These are phyloP conservation scores for Vitis amurensis DNA, from an alignment of 164 flowering plant species.

Conservation along the genomic window DNA sequence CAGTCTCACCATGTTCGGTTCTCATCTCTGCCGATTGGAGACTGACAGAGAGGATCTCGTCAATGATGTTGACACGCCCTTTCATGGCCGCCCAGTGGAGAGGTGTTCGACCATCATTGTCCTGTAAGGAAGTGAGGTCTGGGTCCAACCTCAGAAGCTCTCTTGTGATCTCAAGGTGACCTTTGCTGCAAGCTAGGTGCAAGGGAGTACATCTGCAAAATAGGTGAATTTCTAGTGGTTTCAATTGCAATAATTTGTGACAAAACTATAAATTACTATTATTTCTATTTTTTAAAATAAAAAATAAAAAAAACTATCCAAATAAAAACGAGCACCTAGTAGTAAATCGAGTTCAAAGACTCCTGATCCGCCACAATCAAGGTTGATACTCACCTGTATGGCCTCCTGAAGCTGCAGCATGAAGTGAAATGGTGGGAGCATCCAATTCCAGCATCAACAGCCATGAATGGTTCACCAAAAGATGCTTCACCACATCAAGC, in stretches of 20 bases:
- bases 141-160: constrained; percentile 44
- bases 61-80: constrained; percentile 43
- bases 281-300: no score
- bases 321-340: no score
- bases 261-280: no score
- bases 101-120: constrained; percentile 49
- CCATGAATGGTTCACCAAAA: constrained; percentile 24
- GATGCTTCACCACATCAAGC: constrained; percentile 32
- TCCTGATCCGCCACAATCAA: background rate
- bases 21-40: constrained; percentile 31
- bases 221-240: no score
- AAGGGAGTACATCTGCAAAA: constrained; percentile 28
- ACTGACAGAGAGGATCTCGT: no score
- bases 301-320: no score
- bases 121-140: constrained; percentile 40
- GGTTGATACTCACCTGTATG: constrained; percentile 34
- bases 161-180: constrained; percentile 49
- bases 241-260: no score
- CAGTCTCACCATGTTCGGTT: constrained; percentile 30
- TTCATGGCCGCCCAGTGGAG: constrained; percentile 57
- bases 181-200: constrained; percentile 54
- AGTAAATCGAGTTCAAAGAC: no score
- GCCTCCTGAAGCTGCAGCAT: constrained; percentile 48
- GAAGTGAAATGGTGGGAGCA: constrained; percentile 42
- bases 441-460: constrained; percentile 44